These are phyloP conservation scores for Sporothrix pseudoabietina DNA, from an alignment of 2,329 filamentous ascomycete genomes.

Conservation along the genomic window DNA sequence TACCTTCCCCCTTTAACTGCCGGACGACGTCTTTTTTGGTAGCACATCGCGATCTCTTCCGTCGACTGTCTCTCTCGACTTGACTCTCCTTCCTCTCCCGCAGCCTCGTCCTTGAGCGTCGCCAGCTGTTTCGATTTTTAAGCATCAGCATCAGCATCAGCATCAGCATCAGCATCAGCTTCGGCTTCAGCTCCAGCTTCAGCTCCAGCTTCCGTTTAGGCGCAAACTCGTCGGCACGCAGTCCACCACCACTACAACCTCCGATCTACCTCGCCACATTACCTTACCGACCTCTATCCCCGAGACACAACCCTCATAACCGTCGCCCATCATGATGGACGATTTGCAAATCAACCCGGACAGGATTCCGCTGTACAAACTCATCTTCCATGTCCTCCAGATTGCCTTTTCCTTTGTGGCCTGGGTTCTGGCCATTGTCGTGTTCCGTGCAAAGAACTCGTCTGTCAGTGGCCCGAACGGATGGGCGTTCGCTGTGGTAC, in stretches of 20 bases:
- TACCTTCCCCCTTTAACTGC: background rate
- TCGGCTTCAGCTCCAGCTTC: no score
- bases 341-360: constrained; percentile 57
- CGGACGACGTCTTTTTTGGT: background rate
- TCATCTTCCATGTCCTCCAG: constrained; percentile 60
- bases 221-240: background rate
- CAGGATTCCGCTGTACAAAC: constrained; percentile 58
- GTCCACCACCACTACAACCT: background rate
- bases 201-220: background rate
- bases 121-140: background rate
- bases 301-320: background rate
- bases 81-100: no score
- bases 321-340: constrained; percentile 45
- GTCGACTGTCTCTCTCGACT: background rate
- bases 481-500: constrained; percentile 66
- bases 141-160: background rate
- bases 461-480: constrained; percentile 60
- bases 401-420: constrained; percentile 56
- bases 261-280: background rate
- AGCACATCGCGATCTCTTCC: background rate
- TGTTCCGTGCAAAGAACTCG: constrained; percentile 55
- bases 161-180: no score
- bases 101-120: background rate
- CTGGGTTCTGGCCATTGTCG: constrained; percentile 62
- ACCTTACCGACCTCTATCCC: background rate